A percentile compares a stretch with the other conserved stretches of the same genome.
Evolutionary conservation across 306 rosid species (phyloP).

Genomic region (Fragaria vesca): DNA sequence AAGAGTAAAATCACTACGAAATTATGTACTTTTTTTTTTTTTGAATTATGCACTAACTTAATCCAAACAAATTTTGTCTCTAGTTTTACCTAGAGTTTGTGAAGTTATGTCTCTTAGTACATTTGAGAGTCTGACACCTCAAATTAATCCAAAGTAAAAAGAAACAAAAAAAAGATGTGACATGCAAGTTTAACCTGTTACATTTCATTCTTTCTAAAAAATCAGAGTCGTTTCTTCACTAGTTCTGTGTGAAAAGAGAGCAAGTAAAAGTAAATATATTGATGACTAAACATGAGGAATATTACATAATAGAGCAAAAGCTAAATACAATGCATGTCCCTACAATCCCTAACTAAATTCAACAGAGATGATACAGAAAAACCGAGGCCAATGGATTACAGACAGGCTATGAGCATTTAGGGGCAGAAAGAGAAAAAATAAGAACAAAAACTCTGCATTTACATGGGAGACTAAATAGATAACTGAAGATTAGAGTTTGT

Average conservation of each 20-base stretch:
- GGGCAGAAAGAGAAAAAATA: conserved; percentile 8
- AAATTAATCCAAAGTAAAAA: not conserved
- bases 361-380: conserved; percentile 33
- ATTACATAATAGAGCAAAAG: conserved; percentile 2
- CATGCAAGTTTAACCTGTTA: not conserved
- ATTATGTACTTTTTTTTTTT: too few relatives aligned
- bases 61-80: too few relatives aligned
- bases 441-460: conserved; percentile 39
- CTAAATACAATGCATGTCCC: conserved; percentile 25
- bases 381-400: conserved; percentile 39
- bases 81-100: too few relatives aligned
- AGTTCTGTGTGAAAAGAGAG: too few relatives aligned
- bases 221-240: too few relatives aligned
- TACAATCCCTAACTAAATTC: conserved; percentile 26
- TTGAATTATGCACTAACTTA: too few relatives aligned
- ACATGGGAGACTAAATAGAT: conserved; percentile 52
- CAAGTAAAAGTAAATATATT: not conserved
- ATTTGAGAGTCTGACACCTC: too few relatives aligned
- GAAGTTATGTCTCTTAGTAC: too few relatives aligned
- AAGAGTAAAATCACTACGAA: too few relatives aligned
- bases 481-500: conserved; percentile 9
- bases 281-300: not conserved
- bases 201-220: too few relatives aligned
- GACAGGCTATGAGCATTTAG: conserved; percentile 35
- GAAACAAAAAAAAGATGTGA: too few relatives aligned